Percentiles rank a stretch among this genome's conserved stretches.
These are phyloP conservation scores for Ophiostoma populinum DNA, from an alignment of 2,329 filamentous ascomycete species.

Conservation along the genomic window DNA sequence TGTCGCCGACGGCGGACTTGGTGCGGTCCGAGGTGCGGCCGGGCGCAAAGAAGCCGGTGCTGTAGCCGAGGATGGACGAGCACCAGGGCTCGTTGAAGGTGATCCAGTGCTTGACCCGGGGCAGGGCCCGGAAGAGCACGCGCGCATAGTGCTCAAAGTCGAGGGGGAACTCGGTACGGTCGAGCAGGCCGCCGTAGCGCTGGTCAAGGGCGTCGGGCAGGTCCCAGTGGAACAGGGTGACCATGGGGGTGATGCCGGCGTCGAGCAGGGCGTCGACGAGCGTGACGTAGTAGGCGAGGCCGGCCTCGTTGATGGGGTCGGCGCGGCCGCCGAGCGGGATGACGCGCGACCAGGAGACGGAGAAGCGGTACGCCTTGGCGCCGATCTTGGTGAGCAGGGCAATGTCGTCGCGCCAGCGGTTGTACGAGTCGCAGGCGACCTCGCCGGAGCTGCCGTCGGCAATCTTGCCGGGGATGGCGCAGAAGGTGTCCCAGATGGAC, in stretches of 20 bases:
- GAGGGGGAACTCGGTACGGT: conserved; percentile 64
- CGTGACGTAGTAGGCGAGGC: conserved; percentile 60
- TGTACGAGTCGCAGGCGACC: conserved; percentile 75
- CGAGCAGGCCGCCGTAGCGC: conserved; percentile 66
- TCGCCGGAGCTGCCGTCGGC: conserved; percentile 59
- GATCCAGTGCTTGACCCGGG: conserved; percentile 74
- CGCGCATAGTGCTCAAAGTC: conserved; percentile 70
- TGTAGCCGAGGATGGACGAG: conserved; percentile 65
- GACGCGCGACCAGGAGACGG: conserved; percentile 68
- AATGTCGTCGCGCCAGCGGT: conserved; percentile 62
- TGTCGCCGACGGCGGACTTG: conserved; percentile 56
- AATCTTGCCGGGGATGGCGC: conserved; percentile 64
- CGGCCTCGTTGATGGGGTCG: conserved; percentile 64
- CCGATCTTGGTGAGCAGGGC: conserved; percentile 57
- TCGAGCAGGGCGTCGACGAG: conserved; percentile 63
- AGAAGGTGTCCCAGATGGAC: conserved; percentile 87
- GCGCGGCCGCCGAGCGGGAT: conserved; percentile 72
- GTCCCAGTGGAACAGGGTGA: conserved; percentile 83
- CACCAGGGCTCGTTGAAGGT: conserved; percentile 88
- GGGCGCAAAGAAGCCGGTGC: conserved; percentile 60
- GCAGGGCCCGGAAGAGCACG: conserved; percentile 55
- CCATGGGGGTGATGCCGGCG: conserved; percentile 61
- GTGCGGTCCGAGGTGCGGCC: conserved; percentile 63
- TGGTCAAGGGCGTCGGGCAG: conserved; percentile 61
- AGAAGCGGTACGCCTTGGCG: conserved; percentile 66